Evolutionary conservation across 2,329 filamentous ascomycete species (phyloP), one percentile per base, ranked within the genome.

Genomic region (Claviceps sp.): DNA sequence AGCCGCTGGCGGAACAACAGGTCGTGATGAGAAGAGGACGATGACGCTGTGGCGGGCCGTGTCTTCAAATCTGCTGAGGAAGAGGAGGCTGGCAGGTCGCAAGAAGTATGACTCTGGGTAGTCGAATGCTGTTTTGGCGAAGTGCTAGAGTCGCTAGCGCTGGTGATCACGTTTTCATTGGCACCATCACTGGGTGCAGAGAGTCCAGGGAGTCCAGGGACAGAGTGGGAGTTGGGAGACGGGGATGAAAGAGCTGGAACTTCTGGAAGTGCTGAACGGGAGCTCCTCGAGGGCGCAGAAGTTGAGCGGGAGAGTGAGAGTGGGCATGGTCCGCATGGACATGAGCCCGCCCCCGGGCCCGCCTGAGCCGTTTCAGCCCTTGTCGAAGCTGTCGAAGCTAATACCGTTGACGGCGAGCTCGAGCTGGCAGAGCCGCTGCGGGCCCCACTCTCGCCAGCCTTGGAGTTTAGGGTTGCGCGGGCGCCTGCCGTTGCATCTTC

Each of bases 91-190:
- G 77, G 76, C 56, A 78, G 64, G 58, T 78, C 79, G 55, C 76
- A 79, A 40, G 75, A 72, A 59, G 71, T 78, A 62, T 78, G 71
- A 60, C 62, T 74, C 56, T 75, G 73, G 51, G 76, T 74, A 62
- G 78, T 76, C 45, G 65, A 62, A 58, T 78, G 73, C 50, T 62
- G 55, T 52, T 55, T 58, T 50, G 56, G 49, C 29, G 43, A 42
- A 49, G 17, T 20, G 17, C 43, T 22, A 43, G 36, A 11, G 44
- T 43, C 44, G 50, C 45, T 37, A 29, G 46, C 26, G 45, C 20
- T 47, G 37, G 16, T 17, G 23, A 45, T 11, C 40, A 45, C 40
- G 46, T 45, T 26, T 40, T 20, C 47, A 36, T 45, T 11, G 23
- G 37, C 47, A 47, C 36, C 42, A 46, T 43, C 45, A 9, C 13